Evolutionary conservation across 805 yeast genomes (phyloP), one percentile per base, ranked within the genome.

Genomic region (Lachancea kluyveri): DNA sequence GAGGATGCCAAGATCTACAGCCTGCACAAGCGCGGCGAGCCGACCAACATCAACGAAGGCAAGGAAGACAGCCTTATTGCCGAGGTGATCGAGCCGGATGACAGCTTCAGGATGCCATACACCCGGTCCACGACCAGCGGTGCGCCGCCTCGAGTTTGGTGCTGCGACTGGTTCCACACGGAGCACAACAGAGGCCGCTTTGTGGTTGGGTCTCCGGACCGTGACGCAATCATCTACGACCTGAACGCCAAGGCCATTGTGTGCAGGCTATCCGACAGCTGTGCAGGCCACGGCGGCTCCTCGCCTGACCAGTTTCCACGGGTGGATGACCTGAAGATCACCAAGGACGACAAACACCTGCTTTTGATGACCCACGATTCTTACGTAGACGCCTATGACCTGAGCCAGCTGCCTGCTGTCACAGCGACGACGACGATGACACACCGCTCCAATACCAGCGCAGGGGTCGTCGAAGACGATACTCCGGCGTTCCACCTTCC

Each of bases 171-270:
- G 74, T 59, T 80, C 30, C 83, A 80, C 4, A 59, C 67, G 28
- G 64, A 67, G 11, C 37, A 37, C 17, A 51, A 50, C 28, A 36
- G 38, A 17, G 59, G 60, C 23, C 58, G 68, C 31, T 78, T 86
- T 43, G 67, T 82, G 4, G 65, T 83, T 13, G 90, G 94, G 0
- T 77, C 88, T 0, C 87, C 88, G 0, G 95, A 83, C 50, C 75
- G 77, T 40, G 78, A 68, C 39, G 64, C 78, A 24, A 62, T 66
- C 0, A 50, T 72, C 14, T 75, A 71, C 61, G 64, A 69, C 32
- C 48, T 52, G 27, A 41, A 45, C 17, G 39, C 41, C 15, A 46
- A 43, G 25, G 26, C 43, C 4, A 35, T 53, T 6, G 24, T 54
- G 11, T 39, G 37, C 46, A 36, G 54, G 52, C 45, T 54, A 53